phyloP scores from a whole-genome alignment of 1,284 basidiomycete genomes.

The Fomes fomentarius region DNA sequence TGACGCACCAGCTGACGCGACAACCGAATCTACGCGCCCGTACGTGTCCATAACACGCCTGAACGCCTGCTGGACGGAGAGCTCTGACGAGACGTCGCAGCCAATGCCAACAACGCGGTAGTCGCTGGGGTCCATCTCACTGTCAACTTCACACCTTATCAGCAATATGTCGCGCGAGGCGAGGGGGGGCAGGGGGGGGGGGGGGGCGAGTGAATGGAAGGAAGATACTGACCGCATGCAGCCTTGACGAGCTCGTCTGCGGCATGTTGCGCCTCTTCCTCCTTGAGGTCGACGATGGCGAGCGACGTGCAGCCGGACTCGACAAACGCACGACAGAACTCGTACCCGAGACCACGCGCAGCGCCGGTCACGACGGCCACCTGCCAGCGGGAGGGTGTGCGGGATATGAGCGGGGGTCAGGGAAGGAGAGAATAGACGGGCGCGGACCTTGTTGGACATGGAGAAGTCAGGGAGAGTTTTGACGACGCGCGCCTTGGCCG shows the following conservation, averaged over 20 bases:
- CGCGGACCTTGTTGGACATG: conserved; percentile 68
- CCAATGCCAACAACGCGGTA: conserved; percentile 79
- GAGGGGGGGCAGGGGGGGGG: conserved; percentile 8
- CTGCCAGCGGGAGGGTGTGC: conserved; percentile 45
- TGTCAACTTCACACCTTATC: conserved; percentile 57
- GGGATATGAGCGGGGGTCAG: conserved; percentile 1
- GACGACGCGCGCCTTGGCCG: conserved; percentile 34
- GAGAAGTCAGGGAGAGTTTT: conserved; percentile 66
- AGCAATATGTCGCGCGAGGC: conserved; percentile 27
- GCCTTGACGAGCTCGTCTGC: conserved; percentile 73
- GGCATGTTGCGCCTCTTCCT: conserved; percentile 71
- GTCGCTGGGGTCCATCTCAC: conserved; percentile 59
- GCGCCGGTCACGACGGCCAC: conserved; percentile 95
- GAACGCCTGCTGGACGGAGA: conserved; percentile 77
- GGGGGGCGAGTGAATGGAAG: conserved; percentile 5
- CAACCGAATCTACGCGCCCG: conserved; percentile 85
- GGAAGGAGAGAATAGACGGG: conserved; percentile 5
- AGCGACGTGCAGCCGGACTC: conserved; percentile 86
- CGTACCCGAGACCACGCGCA: conserved; percentile 86
- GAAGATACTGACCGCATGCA: conserved; percentile 48
- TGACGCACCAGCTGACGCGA: conserved; percentile 83
- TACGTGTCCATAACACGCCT: conserved; percentile 68
- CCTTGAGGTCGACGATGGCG: conserved; percentile 85
- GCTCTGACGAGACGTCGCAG: conserved; percentile 89
- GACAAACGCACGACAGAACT: conserved; percentile 89